Base-by-base conservation (phyloP, 495 filamentous ascomycete species). In the Pyronema omphalodes region DNA sequence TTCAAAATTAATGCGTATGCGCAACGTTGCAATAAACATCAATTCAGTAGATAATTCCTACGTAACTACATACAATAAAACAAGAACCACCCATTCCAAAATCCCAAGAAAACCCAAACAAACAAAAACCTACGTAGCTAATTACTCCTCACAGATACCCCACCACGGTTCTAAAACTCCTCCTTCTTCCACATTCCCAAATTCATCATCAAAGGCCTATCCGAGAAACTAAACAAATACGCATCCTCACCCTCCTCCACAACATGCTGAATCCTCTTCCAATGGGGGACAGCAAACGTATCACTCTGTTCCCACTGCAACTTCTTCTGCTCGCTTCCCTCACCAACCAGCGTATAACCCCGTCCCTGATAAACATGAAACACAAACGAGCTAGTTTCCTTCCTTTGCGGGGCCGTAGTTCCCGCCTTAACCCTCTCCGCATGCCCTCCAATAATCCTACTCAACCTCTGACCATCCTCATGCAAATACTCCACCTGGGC, bases 151-250 rank as follows among this genome's bases (percentile, higher is more conserved):
- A n/a, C 9, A 47, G 18, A 47, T 3, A 9, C 44, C 12, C 17
- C 43, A 9, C n/a, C n/a, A n/a, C n/a, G n/a, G n/a, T 15, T 9
- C 44, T 19, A n/a, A 47, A 47, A 47, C 44, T 47, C 18, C 12
- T 47, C 18, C 18, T 19, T 23, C 9, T 9, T 47, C 44, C 44
- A 47, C 19, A 33, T 51, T 19, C 48, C 48, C 34, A 51, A 51
- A 51, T 37, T 29, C 8, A 9, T 29, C 48, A 51, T 34, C 48
- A 51, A 34, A 6, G 48, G 48, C 5, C 19, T 51, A 51, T 51
- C 48, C 19, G 23, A 35, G 35, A 51, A 51, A 37, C 23, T 35
- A 51, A 51, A 51, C 48, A 51, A 51, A 51, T 51, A 51, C 34
- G 48, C 48, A 12, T n/a, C 23, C 29, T 51, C 48, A 3, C 48